These are phyloP conservation scores for Mycena amicta DNA, from an alignment of 768 basidiomycete species.

Conservation along the genomic window DNA sequence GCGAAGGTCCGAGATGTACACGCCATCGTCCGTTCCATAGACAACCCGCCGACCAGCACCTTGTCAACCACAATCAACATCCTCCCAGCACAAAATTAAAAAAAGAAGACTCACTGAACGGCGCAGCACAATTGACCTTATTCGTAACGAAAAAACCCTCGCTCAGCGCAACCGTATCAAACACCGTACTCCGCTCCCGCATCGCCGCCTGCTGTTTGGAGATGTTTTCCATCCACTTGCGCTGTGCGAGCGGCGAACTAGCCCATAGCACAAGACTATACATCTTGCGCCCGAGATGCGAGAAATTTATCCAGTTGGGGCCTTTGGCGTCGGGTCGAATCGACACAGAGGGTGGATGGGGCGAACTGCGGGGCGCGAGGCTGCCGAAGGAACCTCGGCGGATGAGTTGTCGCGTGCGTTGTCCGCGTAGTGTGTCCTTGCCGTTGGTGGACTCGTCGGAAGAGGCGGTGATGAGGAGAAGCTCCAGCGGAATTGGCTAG, in stretches of 20 bases:
- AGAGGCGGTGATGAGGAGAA: conserved; percentile 78
- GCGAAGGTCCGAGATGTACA: conserved; percentile 89
- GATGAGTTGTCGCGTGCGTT: conserved; percentile 41
- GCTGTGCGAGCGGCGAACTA: conserved; percentile 77
- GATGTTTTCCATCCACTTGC: conserved; percentile 94
- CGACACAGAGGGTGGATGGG: conserved; percentile 44
- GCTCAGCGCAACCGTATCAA: conserved; percentile 82
- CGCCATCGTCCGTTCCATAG: conserved; percentile 97
- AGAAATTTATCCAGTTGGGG: conserved; percentile 90
- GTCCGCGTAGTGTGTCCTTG: conserved; percentile 35
- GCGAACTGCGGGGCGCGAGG: conserved; percentile 10
- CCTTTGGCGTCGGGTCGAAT: conserved; percentile 70
- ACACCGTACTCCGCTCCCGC: conserved; percentile 81
- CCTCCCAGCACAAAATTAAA: not conserved
- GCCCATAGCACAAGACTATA: conserved; percentile 94
- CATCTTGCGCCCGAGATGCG: conserved; percentile 89
- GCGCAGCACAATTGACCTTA: conserved; percentile 91
- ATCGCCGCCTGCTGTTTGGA: conserved; percentile 85
- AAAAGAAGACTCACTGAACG: conserved; percentile 64
- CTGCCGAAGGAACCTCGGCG: conserved; percentile 22
- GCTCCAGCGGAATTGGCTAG: conserved; percentile 94
- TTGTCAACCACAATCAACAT: too few species aligned
- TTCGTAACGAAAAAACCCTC: conserved; percentile 90
- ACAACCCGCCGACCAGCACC: conserved; percentile 83
- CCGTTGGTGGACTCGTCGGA: conserved; percentile 55